Percentiles rank a stretch among this genome's conserved stretches.
Conservation (phyloP, 495 filamentous ascomycete species). For the Collariella sp. region DNA sequence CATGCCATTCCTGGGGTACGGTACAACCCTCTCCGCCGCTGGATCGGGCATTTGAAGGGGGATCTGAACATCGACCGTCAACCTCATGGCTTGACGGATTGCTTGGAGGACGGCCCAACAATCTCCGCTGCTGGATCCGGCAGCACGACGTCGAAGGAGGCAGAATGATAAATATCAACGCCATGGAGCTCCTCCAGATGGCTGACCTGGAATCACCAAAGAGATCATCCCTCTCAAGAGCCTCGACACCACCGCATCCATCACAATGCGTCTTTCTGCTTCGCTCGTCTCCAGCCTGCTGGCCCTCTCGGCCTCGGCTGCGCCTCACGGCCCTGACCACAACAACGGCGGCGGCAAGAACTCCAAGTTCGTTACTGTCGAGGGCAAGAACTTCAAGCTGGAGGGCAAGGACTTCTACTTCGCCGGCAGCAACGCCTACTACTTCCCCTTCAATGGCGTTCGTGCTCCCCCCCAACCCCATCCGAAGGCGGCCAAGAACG, state of each 20-base stretch:
- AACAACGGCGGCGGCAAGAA: slow-evolving; percentile 8
- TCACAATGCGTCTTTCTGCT: not conserved
- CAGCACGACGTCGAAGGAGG: not conserved
- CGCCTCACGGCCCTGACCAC: too few species aligned
- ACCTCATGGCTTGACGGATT: too few species aligned
- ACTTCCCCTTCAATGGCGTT: slow-evolving; percentile 51
- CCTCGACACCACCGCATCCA: not conserved
- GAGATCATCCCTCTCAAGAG: not conserved
- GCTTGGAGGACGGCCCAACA: slow-evolving; percentile 4
- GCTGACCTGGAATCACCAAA: not conserved
- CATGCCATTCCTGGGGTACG: not conserved
- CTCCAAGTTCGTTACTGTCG: slow-evolving; percentile 39
- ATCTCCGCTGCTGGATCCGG: not conserved
- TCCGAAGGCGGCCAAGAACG: slow-evolving; percentile 41
- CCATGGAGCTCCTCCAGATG: not conserved
- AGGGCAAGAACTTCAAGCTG: slow-evolving; percentile 52
- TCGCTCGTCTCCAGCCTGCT: slow-evolving; percentile 7
- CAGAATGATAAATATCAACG: slow-evolving; percentile 12
- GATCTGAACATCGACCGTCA: too few species aligned
- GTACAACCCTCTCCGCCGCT: too few species aligned
- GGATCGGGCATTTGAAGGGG: too few species aligned
- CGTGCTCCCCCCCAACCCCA: slow-evolving; percentile 20
- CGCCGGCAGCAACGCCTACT: slow-evolving; percentile 66
- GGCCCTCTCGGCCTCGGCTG: slow-evolving; percentile 6
- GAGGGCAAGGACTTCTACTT: slow-evolving; percentile 57